These are phyloP conservation scores for Quercus variabilis DNA, from an alignment of 306 rosid genomes.

Conservation along the genomic window DNA sequence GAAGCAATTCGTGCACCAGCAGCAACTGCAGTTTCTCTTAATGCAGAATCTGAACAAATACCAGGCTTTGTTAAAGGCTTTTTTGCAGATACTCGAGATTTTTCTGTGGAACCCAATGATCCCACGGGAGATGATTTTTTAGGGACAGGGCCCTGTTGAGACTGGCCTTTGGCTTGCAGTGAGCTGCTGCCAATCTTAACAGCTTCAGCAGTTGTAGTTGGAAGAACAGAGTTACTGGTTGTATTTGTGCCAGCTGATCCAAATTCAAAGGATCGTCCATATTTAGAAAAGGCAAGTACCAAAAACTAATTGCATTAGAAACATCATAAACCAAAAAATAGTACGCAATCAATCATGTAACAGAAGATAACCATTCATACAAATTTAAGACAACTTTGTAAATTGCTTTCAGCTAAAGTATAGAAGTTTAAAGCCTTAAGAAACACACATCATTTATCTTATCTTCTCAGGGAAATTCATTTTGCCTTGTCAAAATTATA, in stretches of 20 bases:
- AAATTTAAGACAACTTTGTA: background rate
- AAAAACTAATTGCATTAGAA: background rate
- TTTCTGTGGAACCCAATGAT: conserved; percentile 34
- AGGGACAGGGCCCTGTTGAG: conserved; percentile 34
- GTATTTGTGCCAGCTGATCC: conserved; percentile 39
- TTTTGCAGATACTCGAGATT: conserved; percentile 36
- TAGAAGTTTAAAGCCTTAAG: background rate
- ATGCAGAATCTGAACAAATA: conserved; percentile 26
- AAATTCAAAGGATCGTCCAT: conserved; percentile 17
- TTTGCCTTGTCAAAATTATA: background rate
- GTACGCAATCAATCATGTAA: background rate
- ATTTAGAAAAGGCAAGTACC: background rate
- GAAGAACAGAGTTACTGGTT: conserved; percentile 32
- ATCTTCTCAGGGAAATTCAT: background rate
- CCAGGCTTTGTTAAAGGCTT: conserved; percentile 40
- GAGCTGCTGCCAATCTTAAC: conserved; percentile 15
- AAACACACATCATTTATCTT: background rate
- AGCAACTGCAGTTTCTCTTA: conserved; percentile 60
- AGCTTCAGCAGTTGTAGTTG: conserved; percentile 29
- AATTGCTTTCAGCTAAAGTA: background rate
- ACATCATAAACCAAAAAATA: background rate
- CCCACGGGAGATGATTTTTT: conserved; percentile 23
- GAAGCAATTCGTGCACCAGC: conserved; percentile 67
- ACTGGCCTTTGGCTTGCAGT: conserved; percentile 33
- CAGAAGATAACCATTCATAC: background rate